Evolutionary conservation across 2,329 filamentous ascomycete species (phyloP), one percentile per base, ranked within the genome.

Genomic region (Graphium sp.): DNA sequence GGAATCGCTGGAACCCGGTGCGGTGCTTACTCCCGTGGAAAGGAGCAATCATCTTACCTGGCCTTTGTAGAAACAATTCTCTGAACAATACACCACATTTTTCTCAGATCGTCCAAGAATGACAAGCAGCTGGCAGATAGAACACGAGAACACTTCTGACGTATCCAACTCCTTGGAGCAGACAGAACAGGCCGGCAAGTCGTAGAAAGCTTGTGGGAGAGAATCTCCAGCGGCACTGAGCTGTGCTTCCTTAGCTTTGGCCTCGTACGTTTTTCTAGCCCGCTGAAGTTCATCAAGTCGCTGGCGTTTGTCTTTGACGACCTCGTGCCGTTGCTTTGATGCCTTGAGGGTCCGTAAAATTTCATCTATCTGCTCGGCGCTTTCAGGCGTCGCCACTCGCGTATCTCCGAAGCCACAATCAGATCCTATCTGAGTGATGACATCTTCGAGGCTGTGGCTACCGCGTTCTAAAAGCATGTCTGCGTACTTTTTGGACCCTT

Each of bases 221-320:
- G 35, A 33, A 37, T 41, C n/a, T n/a, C n/a, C n/a, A n/a, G n/a
- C n/a, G n/a, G n/a, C n/a, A n/a, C 25, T 50, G 43, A 30, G 42
- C 41, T 31, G 41, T 39, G 22, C 44, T 23, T 39, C 43, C 28
- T 39, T 50, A 43, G 39, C 48, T 42, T 46, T 48, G 36, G 39
- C 46, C 41, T 42, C 53, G 39, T 50, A 39, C 12, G 42, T 50
- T 38, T 55, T 58, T 39, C 55, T 60, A 17, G 60, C 61, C 32
- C 60, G 48, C 12, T 49, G 50, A 4, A 65, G 48, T 38, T 63
- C 60, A 31, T 60, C 55, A 3, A 64, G 42, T 7, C 57, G 52
- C 29, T 38, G 40, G 31, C 38, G 37, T 32, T 56, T 51, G 18
- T 42, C 47, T 23, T 56, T 49, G 9, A 58, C 51, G 14, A 24